These are phyloP conservation scores for Daldinia bambusicola DNA, from an alignment of 495 filamentous ascomycete genomes.

Conservation along the genomic window DNA sequence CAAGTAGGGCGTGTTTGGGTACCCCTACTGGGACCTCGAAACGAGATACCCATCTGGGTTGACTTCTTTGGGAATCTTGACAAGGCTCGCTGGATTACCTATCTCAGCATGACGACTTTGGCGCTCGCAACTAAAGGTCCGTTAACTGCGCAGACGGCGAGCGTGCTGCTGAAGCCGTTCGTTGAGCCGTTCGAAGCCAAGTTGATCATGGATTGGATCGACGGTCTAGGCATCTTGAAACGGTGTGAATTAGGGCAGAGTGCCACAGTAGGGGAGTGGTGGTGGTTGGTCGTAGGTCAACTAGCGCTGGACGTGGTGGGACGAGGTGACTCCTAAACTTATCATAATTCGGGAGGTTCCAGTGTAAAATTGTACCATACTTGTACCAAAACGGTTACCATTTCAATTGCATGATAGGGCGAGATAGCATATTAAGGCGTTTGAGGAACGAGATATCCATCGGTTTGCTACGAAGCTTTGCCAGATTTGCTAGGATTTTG, in stretches of 20 bases:
- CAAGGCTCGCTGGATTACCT: slow-evolving; percentile 70
- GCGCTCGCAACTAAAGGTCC: slow-evolving; percentile 70
- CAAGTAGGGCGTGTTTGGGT: slow-evolving; percentile 47
- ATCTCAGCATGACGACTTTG: slow-evolving; percentile 67
- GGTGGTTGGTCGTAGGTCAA: slow-evolving; percentile 66
- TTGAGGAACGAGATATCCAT: slow-evolving; percentile 17
- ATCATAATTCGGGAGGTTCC: not conserved
- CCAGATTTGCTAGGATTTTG: not conserved
- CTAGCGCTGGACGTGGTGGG: slow-evolving; percentile 24
- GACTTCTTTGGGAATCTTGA: slow-evolving; percentile 77
- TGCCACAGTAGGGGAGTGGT: slow-evolving; percentile 71
- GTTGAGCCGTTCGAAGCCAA: slow-evolving; percentile 75
- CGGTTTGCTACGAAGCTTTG: slow-evolving; percentile 15
- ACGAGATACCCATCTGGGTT: slow-evolving; percentile 78
- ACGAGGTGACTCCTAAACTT: not conserved
- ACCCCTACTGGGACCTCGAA: slow-evolving; percentile 45
- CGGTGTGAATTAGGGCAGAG: slow-evolving; percentile 51
- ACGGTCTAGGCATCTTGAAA: slow-evolving; percentile 57
- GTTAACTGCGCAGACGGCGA: slow-evolving; percentile 61
- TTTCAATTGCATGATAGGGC: slow-evolving; percentile 13
- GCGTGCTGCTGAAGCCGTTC: slow-evolving; percentile 65
- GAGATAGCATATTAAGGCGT: slow-evolving; percentile 25
- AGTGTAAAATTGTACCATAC: not conserved
- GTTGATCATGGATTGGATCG: slow-evolving; percentile 73
- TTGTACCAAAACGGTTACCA: not conserved